Percentiles rank a stretch among this genome's conserved stretches.
Evolutionary conservation across 257 asterid species (phyloP).

Genomic region (Fraxinus americana): DNA sequence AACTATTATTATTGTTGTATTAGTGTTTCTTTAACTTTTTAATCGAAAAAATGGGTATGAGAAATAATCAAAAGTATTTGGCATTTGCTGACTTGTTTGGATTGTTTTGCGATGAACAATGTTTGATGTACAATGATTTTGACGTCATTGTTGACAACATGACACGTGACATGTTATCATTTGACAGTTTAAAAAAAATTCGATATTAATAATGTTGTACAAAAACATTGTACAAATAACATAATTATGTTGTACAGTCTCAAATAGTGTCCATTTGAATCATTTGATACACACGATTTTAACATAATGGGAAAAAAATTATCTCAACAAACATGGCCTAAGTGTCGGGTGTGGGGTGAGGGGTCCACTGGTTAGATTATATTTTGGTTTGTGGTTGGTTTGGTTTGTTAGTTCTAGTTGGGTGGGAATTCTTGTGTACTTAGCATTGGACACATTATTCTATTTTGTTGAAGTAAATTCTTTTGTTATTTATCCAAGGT

Average conservation of each 20-base stretch:
- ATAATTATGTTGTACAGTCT: too few relatives aligned
- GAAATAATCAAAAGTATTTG: constrained; percentile 2
- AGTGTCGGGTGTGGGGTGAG: neutral
- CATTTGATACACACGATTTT: too few relatives aligned
- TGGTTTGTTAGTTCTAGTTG: constrained; percentile 40
- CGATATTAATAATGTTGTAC: too few relatives aligned
- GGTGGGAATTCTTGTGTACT: constrained; percentile 36
- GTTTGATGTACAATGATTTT: too few relatives aligned
- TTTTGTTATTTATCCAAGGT: neutral
- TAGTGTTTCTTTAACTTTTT: constrained; percentile 29
- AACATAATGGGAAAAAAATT: neutral
- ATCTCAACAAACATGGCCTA: neutral
- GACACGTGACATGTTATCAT: too few relatives aligned
- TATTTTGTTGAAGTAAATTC: neutral
- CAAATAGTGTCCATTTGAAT: too few relatives aligned
- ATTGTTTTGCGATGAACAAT: neutral
- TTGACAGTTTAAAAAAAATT: too few relatives aligned
- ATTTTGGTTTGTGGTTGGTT: constrained; percentile 11
- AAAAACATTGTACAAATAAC: too few relatives aligned
- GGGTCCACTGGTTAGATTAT: constrained; percentile 42
- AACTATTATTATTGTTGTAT: constrained; percentile 26
- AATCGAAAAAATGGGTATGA: neutral
- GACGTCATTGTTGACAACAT: too few relatives aligned
- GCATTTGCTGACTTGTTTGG: constrained; percentile 34
- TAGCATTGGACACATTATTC: constrained; percentile 18